Evolutionary conservation across 768 basidiomycete genomes (phyloP), one percentile per base, ranked within the genome.

Genomic region (Phlebiopsis flavidoalba): DNA sequence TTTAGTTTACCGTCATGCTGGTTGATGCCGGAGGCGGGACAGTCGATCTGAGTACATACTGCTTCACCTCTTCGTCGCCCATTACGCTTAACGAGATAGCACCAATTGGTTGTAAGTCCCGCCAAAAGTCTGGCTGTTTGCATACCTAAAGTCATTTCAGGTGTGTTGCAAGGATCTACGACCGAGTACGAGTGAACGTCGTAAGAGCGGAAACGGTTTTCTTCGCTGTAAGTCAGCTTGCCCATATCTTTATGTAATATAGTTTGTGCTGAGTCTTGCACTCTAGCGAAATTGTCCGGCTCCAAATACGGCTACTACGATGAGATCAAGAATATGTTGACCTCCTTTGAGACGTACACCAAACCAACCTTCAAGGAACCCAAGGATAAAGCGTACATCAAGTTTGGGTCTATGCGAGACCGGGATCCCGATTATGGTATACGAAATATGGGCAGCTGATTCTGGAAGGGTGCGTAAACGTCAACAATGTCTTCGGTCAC

Each of bases 1-100:
- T 54, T 0, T 1, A 65, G 70, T 65, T 71, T 33, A 74, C 75
- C 1, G 68, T 82, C 7, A 73, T 81, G 22, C 66, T 84, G 14
- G 75, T 83, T 10, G 83, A 84, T 63, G 80, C 80, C 8, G 83
- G 83, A 8, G 79, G 80, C 22, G 74, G 75, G 4, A 78, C 75
- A 3, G 67, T 76, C 5, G 78, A 77, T 54, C 45, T 78, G 46
- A 82, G 80, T 64, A 76, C 73, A 58, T 78, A 70, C 71, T 21
- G 12, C 11, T 60, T 67, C 43, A 22, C 33, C n/a, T 53, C 21
- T 2, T 17, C 26, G 12, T 8, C 15, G 0, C 45, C 17, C 19
- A 19, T 47, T 11, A 40, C 55, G 4, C 66, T 79, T n/a, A 67
- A 80, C 40, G 76, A 79, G 61, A 68, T 79, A 46, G 68, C 70